phyloP scores from a whole-genome alignment of 2,329 filamentous ascomycete species.

The Verruconis gallopava region DNA sequence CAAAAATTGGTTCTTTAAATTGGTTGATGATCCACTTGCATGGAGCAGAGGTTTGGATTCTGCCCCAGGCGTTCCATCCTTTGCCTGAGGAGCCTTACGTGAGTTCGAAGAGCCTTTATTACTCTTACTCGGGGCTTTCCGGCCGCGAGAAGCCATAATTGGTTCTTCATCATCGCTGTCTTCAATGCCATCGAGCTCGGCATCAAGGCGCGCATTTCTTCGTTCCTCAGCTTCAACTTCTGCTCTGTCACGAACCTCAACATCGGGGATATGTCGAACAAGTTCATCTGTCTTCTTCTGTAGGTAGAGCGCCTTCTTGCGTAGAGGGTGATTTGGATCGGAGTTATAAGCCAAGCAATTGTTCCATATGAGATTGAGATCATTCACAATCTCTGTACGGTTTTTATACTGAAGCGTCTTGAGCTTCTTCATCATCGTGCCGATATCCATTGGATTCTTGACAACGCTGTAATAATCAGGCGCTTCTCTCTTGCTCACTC shows the following conservation, averaged over 20 bases:
- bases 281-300: constrained; percentile 95
- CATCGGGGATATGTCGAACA: constrained; percentile 86
- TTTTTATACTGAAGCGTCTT: constrained; percentile 44
- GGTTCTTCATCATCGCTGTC: constrained; percentile 88
- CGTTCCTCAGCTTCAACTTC: constrained; percentile 69
- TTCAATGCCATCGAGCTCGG: constrained; percentile 68
- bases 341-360: constrained; percentile 96
- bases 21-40: constrained; percentile 33
- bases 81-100: constrained; percentile 59
- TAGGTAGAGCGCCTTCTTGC: constrained; percentile 93
- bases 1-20: constrained; percentile 37
- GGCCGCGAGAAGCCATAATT: constrained; percentile 92
- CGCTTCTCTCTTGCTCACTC: constrained; percentile 93
- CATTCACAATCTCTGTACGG: constrained; percentile 87
- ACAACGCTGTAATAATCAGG: constrained; percentile 92
- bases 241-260: constrained; percentile 77
- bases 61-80: constrained; percentile 64
- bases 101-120: constrained; percentile 55
- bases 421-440: constrained; percentile 97
- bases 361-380: constrained; percentile 90
- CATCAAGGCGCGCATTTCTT: constrained; percentile 69
- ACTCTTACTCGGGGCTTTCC: constrained; percentile 71
- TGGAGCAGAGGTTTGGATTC: constrained; percentile 64
- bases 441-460: constrained; percentile 95
- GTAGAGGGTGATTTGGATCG: constrained; percentile 71